phyloP scores from a whole-genome alignment of 23 red algal genomes.

The Chondrus crispus region DNA sequence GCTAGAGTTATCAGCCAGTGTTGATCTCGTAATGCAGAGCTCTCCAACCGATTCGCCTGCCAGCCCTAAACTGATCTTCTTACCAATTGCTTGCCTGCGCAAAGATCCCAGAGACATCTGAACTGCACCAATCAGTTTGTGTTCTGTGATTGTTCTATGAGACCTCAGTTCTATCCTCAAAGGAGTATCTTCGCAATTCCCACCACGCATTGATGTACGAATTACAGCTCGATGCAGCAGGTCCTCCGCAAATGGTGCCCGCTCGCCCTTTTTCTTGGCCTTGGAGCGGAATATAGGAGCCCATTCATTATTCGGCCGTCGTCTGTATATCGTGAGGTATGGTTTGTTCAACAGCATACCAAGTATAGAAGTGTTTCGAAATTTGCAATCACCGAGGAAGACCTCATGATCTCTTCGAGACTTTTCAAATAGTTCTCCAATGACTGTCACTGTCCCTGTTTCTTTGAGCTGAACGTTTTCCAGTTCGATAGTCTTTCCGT shows the following conservation, averaged over 20 bases:
- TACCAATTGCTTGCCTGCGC: slow-evolving; percentile 56
- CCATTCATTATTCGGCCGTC: slow-evolving; percentile 73
- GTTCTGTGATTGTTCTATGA: slow-evolving; percentile 56
- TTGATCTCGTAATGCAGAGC: slow-evolving; percentile 36
- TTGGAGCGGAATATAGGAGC: slow-evolving; percentile 66
- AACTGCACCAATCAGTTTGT: slow-evolving; percentile 68
- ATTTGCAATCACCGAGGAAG: slow-evolving; percentile 52
- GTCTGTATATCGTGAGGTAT: slow-evolving; percentile 67
- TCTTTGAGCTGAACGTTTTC: slow-evolving; percentile 55
- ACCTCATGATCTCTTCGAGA: slow-evolving; percentile 45
- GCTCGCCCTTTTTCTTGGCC: slow-evolving; percentile 47
- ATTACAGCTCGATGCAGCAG: slow-evolving; percentile 43
- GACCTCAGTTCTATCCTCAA: slow-evolving; percentile 68
- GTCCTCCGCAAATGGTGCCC: slow-evolving; percentile 56
- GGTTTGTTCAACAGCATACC: slow-evolving; percentile 63
- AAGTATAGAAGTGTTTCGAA: slow-evolving; percentile 55
- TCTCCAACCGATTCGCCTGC: slow-evolving; percentile 72
- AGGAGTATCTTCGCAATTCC: slow-evolving; percentile 57
- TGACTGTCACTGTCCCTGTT: slow-evolving; percentile 50
- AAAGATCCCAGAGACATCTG: slow-evolving; percentile 73
- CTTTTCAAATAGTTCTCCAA: slow-evolving; percentile 51
- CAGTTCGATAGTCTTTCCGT: slow-evolving; percentile 52
- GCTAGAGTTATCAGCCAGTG: slow-evolving; percentile 46
- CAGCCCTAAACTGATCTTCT: slow-evolving; percentile 68
- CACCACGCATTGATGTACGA: slow-evolving; percentile 38